Percentiles rank a stretch among this genome's conserved stretches.
Conservation (phyloP, 495 filamentous ascomycete species). For the Neurospora sp. region DNA sequence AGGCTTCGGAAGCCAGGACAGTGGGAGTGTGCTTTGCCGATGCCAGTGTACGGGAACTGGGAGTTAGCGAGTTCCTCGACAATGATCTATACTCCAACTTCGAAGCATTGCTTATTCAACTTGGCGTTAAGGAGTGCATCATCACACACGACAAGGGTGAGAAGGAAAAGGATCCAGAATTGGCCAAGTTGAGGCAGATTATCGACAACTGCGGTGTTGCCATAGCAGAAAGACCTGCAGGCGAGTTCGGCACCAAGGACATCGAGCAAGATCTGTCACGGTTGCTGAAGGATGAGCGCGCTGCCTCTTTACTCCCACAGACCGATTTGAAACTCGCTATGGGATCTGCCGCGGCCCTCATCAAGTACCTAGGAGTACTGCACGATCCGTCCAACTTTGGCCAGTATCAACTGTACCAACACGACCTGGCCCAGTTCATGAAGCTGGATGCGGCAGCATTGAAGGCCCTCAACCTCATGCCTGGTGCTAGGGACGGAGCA, state of each 20-base stretch:
- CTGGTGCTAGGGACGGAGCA: slow-evolving; percentile 82
- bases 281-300: slow-evolving; percentile 74
- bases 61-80: slow-evolving; percentile 94
- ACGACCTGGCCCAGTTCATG: slow-evolving; percentile 96
- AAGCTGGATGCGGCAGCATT: slow-evolving; percentile 93
- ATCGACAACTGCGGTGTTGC: slow-evolving; percentile 88
- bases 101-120: slow-evolving; percentile 89
- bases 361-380: slow-evolving; percentile 90
- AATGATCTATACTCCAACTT: slow-evolving; percentile 99
- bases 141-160: slow-evolving; percentile 58
- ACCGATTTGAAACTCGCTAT: slow-evolving; percentile 95
- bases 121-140: slow-evolving; percentile 90
- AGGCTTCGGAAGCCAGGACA: slow-evolving; percentile 71
- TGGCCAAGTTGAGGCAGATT: slow-evolving; percentile 77
- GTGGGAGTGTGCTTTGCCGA: slow-evolving; percentile 98
- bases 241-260: slow-evolving; percentile 81
- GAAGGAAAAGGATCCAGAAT: slow-evolving; percentile 75
- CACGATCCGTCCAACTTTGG: slow-evolving; percentile 91
- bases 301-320: slow-evolving; percentile 69
- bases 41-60: slow-evolving; percentile 90
- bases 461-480: slow-evolving; percentile 93
- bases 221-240: slow-evolving; percentile 62
- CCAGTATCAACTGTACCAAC: slow-evolving; percentile 93
- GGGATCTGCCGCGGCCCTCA: slow-evolving; percentile 86
- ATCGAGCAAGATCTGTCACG: slow-evolving; percentile 92